Conservation (phyloP, 2,329 filamentous ascomycete species). For the Hymenoscyphus occultus region DNA sequence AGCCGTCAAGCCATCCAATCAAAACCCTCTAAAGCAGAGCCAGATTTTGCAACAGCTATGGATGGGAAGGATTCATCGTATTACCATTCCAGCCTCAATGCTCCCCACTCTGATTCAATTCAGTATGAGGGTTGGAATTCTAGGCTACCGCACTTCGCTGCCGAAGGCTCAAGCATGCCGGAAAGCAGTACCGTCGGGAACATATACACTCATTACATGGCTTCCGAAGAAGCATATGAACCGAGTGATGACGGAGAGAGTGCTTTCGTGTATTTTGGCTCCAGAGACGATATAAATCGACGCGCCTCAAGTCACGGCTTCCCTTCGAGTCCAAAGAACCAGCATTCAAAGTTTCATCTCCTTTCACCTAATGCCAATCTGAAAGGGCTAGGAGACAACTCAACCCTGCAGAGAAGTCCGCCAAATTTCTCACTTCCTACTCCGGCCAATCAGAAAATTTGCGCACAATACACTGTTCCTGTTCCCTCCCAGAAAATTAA, state of each 20-base stretch:
- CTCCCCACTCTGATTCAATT: slow-evolving; percentile 13
- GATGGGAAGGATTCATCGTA: slow-evolving; percentile 7
- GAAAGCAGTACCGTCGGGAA: slow-evolving; percentile 33
- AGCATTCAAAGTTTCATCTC: neutral
- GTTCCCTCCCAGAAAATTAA: neutral
- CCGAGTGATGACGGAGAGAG: slow-evolving; percentile 10
- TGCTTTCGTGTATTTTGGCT: slow-evolving; percentile 4
- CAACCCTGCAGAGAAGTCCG: neutral
- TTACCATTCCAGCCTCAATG: slow-evolving; percentile 13
- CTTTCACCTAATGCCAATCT: too few species aligned
- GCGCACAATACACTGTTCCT: neutral
- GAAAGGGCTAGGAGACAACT: neutral
- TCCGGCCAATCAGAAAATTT: slow-evolving; percentile 1
- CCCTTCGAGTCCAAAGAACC: slow-evolving; percentile 10
- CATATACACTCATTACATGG: slow-evolving; percentile 30
- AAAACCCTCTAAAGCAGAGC: neutral
- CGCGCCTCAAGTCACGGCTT: slow-evolving; percentile 8
- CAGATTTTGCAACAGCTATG: neutral
- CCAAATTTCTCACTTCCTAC: slow-evolving; percentile 6
- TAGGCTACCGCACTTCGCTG: neutral
- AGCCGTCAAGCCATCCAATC: neutral
- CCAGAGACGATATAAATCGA: slow-evolving; percentile 3
- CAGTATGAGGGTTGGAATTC: neutral
- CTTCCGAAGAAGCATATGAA: slow-evolving; percentile 10
- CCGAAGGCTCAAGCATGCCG: slow-evolving; percentile 11